Conservation (phyloP, 2,329 filamentous ascomycete genomes). For the Ceratocystis eucalypticola region DNA sequence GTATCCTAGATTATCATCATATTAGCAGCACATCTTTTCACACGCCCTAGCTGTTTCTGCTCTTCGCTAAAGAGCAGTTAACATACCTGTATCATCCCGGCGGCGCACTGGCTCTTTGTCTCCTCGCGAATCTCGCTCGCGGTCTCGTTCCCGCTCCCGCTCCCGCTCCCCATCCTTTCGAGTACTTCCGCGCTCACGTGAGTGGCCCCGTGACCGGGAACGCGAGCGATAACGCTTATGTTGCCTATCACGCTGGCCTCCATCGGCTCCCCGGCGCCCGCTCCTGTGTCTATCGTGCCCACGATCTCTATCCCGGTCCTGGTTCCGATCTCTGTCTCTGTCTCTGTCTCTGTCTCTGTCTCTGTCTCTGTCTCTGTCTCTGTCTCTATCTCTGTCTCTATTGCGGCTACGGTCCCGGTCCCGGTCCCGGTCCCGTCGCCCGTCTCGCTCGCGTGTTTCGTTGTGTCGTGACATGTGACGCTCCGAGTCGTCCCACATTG, state of each 20-base stretch:
- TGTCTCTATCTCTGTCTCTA: constrained; percentile 25
- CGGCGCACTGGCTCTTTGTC: neutral
- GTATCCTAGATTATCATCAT: constrained; percentile 12
- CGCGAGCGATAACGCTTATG: constrained; percentile 15
- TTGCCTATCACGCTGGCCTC: neutral
- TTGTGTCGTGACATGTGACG: constrained; percentile 25
- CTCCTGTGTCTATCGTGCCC: constrained; percentile 22
- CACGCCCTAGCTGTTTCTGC: too few relatives aligned
- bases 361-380: constrained; percentile 25
- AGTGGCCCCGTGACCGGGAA: constrained; percentile 5
- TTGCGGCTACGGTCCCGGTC: constrained; percentile 24
- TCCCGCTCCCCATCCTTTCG: constrained; percentile 16
- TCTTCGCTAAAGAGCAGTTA: too few relatives aligned
- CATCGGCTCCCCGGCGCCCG: neutral
- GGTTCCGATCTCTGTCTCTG: constrained; percentile 26
- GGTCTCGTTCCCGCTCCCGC: constrained; percentile 22
- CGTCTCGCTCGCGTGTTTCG: constrained; percentile 20
- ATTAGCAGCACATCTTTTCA: too few relatives aligned
- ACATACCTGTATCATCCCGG: constrained; percentile 21
- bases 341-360: constrained; percentile 28
- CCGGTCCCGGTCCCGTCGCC: constrained; percentile 24
- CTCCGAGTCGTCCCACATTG: constrained; percentile 47
- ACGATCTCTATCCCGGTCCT: constrained; percentile 25
- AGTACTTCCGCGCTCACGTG: constrained; percentile 25
- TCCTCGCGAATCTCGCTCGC: constrained; percentile 15